phyloP scores from a whole-genome alignment of 225 moss, liverwort and hornwort genomes.

The Marchantia paleacea region DNA sequence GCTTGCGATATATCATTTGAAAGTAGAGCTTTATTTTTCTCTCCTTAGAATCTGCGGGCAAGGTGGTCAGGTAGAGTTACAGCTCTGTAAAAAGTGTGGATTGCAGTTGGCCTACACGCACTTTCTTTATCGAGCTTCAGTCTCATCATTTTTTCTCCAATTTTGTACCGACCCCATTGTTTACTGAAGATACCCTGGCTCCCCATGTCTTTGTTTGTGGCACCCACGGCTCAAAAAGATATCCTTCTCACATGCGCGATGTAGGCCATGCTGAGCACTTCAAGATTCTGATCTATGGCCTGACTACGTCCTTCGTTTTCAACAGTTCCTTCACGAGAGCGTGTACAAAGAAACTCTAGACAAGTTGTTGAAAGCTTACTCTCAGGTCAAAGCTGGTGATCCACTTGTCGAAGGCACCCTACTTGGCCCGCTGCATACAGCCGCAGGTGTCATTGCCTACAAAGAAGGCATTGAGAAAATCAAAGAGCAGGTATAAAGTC shows the following conservation, averaged over 20 bases:
- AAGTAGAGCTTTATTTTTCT: not conserved
- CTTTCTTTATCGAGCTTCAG: no score
- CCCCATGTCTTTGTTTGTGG: not conserved
- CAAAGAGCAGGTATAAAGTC: conserved; percentile 55
- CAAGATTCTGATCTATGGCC: not conserved
- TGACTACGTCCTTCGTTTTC: conserved; percentile 11
- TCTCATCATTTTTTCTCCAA: no score
- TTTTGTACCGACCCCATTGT: no score
- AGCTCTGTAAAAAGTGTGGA: not conserved
- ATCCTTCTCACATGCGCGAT: not conserved
- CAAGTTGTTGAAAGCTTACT: conserved; percentile 68
- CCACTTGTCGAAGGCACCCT: conserved; percentile 70
- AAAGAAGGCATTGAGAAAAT: conserved; percentile 70
- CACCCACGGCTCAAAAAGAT: not conserved
- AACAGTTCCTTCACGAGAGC: conserved; percentile 74
- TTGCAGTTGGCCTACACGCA: no score
- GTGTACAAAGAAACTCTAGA: conserved; percentile 66
- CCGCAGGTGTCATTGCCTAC: conserved; percentile 51
- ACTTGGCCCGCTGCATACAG: conserved; percentile 83
- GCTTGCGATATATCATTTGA: not conserved
- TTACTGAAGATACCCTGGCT: not conserved
- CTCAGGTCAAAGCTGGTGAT: conserved; percentile 77
- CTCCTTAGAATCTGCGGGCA: not conserved
- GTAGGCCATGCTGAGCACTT: not conserved
- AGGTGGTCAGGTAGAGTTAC: not conserved